Conservation (phyloP, 257 asterid species). For the Fraxinus anomala region DNA sequence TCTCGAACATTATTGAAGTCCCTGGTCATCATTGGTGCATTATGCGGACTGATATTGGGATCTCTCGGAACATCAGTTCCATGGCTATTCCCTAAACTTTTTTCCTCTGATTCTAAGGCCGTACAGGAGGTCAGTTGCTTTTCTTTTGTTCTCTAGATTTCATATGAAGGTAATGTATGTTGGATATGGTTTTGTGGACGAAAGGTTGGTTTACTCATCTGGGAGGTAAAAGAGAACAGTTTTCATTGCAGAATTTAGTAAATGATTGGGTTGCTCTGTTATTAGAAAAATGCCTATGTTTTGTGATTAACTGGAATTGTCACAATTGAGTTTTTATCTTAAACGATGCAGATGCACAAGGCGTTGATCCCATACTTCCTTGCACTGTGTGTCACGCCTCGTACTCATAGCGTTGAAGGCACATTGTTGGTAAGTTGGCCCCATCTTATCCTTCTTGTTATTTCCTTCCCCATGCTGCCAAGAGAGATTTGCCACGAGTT, state of each 20-base stretch:
- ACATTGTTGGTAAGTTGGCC: conserved; percentile 65
- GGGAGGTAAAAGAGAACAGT: conserved; percentile 1
- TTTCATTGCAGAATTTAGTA: background rate
- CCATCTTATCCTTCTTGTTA: conserved; percentile 21
- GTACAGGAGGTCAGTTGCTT: conserved; percentile 65
- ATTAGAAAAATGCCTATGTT: background rate
- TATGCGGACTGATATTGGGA: conserved; percentile 72
- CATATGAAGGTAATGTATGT: conserved; percentile 10
- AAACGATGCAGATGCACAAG: conserved; percentile 82
- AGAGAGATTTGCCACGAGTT: background rate
- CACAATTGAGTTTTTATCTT: conserved; percentile 11
- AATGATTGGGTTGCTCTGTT: conserved; percentile 17
- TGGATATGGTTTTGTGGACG: conserved; percentile 15
- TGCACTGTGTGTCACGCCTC: conserved; percentile 78
- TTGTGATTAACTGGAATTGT: background rate
- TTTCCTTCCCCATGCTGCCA: background rate
- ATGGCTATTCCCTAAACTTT: conserved; percentile 77
- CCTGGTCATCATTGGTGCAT: conserved; percentile 70
- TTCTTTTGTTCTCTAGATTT: background rate
- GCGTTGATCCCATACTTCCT: conserved; percentile 82
- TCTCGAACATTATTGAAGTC: conserved; percentile 79
- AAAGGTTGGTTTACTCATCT: background rate
- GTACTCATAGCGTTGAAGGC: conserved; percentile 96
- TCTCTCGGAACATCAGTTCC: conserved; percentile 74
- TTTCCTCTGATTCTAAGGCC: conserved; percentile 79